Evolutionary conservation across 2,329 filamentous ascomycete genomes (phyloP).

Genomic region (Scedosporium apiospermum): DNA sequence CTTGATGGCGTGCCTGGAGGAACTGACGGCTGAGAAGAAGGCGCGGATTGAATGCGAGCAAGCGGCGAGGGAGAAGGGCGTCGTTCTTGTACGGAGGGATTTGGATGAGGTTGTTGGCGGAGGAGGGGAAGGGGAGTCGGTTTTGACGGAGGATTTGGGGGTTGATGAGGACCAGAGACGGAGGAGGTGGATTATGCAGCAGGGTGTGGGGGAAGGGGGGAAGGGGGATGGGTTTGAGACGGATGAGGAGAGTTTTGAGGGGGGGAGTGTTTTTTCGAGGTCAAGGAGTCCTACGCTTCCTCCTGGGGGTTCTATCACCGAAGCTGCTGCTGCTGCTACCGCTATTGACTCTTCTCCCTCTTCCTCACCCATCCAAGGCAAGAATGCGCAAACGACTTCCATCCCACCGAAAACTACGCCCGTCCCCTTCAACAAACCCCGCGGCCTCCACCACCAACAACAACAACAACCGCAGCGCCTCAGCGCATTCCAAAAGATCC

Average conservation of each 20-base stretch:
- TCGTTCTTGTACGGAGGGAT: constrained; percentile 14
- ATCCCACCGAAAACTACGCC: not conserved
- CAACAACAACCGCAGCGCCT: constrained; percentile 14
- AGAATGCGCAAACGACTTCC: not conserved
- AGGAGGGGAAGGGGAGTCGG: constrained; percentile 23
- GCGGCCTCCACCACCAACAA: constrained; percentile 11
- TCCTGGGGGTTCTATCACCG: not conserved
- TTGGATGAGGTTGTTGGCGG: not conserved
- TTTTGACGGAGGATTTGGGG: constrained; percentile 42
- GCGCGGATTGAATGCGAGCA: constrained; percentile 28
- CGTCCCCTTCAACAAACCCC: not conserved
- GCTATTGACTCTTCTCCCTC: not conserved
- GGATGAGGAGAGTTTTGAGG: constrained; percentile 41
- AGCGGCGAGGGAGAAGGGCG: constrained; percentile 17
- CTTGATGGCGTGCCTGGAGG: constrained; percentile 39
- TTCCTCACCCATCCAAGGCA: too few species aligned
- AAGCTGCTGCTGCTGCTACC: constrained; percentile 21
- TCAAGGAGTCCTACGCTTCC: constrained; percentile 43
- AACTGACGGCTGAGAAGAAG: constrained; percentile 41
- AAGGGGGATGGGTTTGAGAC: constrained; percentile 39
- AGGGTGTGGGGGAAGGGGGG: constrained; percentile 21
- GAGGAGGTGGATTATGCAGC: constrained; percentile 29
- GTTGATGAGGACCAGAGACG: constrained; percentile 39
- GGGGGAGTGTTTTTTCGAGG: constrained; percentile 50
- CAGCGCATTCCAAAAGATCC: constrained; percentile 30